These are phyloP conservation scores for Penicillium corylophilum DNA, from an alignment of 2,329 filamentous ascomycete species.

Conservation along the genomic window DNA sequence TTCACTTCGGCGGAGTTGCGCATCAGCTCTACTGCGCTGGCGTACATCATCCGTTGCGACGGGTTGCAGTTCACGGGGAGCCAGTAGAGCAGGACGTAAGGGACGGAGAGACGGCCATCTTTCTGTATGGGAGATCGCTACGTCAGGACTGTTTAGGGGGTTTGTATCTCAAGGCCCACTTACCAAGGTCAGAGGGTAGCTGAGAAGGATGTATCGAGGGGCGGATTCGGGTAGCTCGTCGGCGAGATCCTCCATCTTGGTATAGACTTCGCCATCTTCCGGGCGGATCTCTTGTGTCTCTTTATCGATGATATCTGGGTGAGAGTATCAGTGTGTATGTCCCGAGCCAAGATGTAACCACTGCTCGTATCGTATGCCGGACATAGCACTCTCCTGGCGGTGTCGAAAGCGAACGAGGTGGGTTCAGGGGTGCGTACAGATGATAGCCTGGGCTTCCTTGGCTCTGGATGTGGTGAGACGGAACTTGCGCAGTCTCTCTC, in stretches of 20 bases:
- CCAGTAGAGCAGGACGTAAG: constrained; percentile 94
- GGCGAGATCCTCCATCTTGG: constrained; percentile 72
- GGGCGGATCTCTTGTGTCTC: constrained; percentile 85
- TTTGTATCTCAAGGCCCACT: constrained; percentile 24
- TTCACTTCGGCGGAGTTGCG: constrained; percentile 89
- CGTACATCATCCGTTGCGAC: constrained; percentile 88
- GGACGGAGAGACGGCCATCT: constrained; percentile 80
- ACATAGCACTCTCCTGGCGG: neutral
- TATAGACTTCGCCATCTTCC: constrained; percentile 78
- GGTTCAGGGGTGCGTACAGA: constrained; percentile 66
- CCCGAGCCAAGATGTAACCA: neutral
- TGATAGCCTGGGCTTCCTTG: constrained; percentile 83
- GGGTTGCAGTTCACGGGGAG: constrained; percentile 87
- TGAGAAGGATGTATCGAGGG: constrained; percentile 84
- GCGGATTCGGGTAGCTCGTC: constrained; percentile 92
- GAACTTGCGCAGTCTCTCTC: constrained; percentile 89
- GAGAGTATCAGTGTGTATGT: neutral
- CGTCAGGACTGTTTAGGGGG: constrained; percentile 2
- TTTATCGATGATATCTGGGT: constrained; percentile 82
- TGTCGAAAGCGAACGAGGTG: neutral
- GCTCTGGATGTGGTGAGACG: constrained; percentile 84
- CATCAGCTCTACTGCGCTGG: constrained; percentile 93
- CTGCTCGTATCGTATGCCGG: neutral
- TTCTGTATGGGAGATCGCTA: constrained; percentile 50
- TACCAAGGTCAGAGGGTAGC: constrained; percentile 86